phyloP scores from a whole-genome alignment of 257 asterid species.

The Galeopsis tetrahit region DNA sequence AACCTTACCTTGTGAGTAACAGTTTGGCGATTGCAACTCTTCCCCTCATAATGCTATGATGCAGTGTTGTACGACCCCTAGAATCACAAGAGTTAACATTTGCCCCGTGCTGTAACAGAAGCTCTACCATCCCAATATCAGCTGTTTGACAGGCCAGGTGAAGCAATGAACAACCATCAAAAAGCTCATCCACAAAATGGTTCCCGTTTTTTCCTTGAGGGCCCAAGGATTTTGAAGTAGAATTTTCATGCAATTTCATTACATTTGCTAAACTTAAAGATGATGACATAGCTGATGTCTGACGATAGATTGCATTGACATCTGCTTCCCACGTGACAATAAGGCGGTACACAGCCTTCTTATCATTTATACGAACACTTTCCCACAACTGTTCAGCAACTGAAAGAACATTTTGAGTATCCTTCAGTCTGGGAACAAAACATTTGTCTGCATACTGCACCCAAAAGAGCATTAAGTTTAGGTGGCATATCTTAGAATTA shows the following conservation, averaged over 20 bases:
- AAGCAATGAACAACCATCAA: constrained; percentile 78
- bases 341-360: constrained; percentile 82
- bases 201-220: constrained; percentile 44
- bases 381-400: constrained; percentile 84
- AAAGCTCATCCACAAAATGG: constrained; percentile 42
- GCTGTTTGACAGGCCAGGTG: constrained; percentile 94
- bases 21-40: constrained; percentile 65
- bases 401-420: constrained; percentile 55
- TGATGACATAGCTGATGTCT: constrained; percentile 43
- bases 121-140: constrained; percentile 89
- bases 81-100: constrained; percentile 60
- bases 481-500: constrained; percentile 7
- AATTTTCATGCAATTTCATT: constrained; percentile 45
- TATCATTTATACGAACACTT: constrained; percentile 72
- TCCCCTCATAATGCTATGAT: constrained; percentile 75
- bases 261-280: constrained; percentile 46
- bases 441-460: constrained; percentile 80
- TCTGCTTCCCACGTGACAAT: constrained; percentile 67
- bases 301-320: constrained; percentile 68
- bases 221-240: constrained; percentile 44
- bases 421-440: constrained; percentile 60
- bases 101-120: constrained; percentile 89
- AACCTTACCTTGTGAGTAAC: constrained; percentile 67
- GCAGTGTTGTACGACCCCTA: constrained; percentile 81
- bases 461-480: constrained; percentile 33